Conservation (phyloP, 2,329 filamentous ascomycete genomes). For the Cercospora zeae-maydis region DNA sequence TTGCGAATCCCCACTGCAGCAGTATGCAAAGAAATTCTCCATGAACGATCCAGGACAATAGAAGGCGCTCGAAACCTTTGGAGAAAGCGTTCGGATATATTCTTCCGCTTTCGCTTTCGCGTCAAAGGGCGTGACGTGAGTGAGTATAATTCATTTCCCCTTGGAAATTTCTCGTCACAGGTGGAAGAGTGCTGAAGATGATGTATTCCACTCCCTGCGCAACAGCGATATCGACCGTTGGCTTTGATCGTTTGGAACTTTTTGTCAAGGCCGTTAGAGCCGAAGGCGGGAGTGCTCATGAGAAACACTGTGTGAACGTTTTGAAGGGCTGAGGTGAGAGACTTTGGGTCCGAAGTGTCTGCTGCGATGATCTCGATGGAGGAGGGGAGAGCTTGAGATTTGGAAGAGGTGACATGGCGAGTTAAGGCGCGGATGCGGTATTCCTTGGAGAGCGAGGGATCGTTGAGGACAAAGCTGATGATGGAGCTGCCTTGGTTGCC, state of each 20-base stretch:
- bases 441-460: conserved; percentile 43
- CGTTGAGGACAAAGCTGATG: conserved; percentile 42
- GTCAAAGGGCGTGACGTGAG: conserved; percentile 43
- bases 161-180: conserved; percentile 36
- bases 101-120: conserved; percentile 37
- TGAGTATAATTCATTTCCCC: conserved; percentile 46
- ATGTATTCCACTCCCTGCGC: conserved; percentile 32
- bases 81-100: conserved; percentile 41
- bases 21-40: conserved; percentile 19
- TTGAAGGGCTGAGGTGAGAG: conserved; percentile 43
- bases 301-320: conserved; percentile 46
- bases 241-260: conserved; percentile 54
- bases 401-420: conserved; percentile 44
- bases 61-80: conserved; percentile 19
- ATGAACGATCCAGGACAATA: conserved; percentile 24
- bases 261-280: conserved; percentile 25
- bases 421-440: conserved; percentile 55
- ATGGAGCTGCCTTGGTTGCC: conserved; percentile 58
- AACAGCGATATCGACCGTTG: conserved; percentile 53
- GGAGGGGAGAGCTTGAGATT: conserved; percentile 43
- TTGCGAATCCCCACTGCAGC: not conserved
- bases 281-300: conserved; percentile 15
- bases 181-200: conserved; percentile 39
- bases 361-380: conserved; percentile 53
- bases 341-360: conserved; percentile 47